These are phyloP conservation scores for Simplicillium aogashimaense DNA, from an alignment of 2,329 filamentous ascomycete species.

Conservation along the genomic window DNA sequence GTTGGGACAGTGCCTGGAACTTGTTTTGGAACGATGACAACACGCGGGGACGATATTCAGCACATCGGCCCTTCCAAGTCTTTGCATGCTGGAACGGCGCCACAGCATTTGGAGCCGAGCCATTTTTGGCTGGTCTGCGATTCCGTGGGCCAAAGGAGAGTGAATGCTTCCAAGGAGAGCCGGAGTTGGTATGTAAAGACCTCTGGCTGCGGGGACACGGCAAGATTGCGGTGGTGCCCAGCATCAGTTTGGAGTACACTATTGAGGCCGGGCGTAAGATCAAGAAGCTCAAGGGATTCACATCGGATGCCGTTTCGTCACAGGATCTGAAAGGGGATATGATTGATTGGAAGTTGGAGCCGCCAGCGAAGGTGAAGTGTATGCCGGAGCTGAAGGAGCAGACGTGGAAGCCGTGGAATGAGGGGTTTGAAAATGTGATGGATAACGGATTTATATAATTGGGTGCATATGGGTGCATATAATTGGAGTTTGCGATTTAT, in stretches of 20 bases:
- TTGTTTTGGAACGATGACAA: constrained; percentile 41
- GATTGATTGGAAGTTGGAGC: constrained; percentile 31
- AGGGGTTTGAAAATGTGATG: constrained; percentile 8
- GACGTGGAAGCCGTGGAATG: constrained; percentile 31
- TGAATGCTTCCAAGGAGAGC: constrained; percentile 40
- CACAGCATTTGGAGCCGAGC: constrained; percentile 33
- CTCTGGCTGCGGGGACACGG: constrained; percentile 39
- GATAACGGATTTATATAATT: too few species aligned
- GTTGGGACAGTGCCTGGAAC: constrained; percentile 37
- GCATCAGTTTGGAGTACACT: constrained; percentile 44
- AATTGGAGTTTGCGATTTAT: too few species aligned
- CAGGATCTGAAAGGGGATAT: constrained; percentile 17
- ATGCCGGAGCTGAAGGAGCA: constrained; percentile 32
- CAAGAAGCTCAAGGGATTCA: constrained; percentile 41
- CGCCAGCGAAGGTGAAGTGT: constrained; percentile 37
- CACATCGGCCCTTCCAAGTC: constrained; percentile 43
- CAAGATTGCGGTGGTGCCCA: constrained; percentile 45
- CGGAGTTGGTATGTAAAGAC: constrained; percentile 46
- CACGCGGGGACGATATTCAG: constrained; percentile 20
- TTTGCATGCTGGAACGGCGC: constrained; percentile 54
- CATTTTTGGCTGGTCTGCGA: constrained; percentile 30
- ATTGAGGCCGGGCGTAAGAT: constrained; percentile 31
- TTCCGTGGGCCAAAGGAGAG: constrained; percentile 27
- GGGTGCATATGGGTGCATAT: too few species aligned
- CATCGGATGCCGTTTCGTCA: constrained; percentile 20